Base-by-base conservation (phyloP, 495 filamentous ascomycete genomes). In the Hypoxylon trugodes region DNA sequence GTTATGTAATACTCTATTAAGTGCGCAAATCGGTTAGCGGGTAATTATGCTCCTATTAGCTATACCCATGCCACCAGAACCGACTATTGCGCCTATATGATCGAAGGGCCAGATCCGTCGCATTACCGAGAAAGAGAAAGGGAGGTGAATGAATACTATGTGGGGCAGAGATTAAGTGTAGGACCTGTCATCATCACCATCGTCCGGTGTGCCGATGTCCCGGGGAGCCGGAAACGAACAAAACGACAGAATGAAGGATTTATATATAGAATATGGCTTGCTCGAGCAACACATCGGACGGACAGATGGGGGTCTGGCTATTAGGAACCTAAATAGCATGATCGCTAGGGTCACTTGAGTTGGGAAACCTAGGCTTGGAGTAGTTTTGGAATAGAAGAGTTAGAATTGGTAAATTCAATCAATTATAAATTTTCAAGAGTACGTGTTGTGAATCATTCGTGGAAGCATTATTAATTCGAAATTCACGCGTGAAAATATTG, bases 1-100 rank as follows among this genome's bases (percentile, higher is more conserved):
- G n/a, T n/a, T n/a, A n/a, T 55, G 61, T 59, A 65, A 35, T 19
- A 65, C 22, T 48, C 59, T 38, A 19, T n/a, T 9, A 59, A 58
- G 18, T 22, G 42, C 41, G 47, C 53, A 48, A 46, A 52, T 19
- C 33, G 54, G 54, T 25, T 37, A 19, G 36, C 22, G 9, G 35
- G 25, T 28, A 38, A 24, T 8, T 16, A 19, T 19, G 22, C 4
- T 52, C 35, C 19, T 49, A 12, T n/a, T 37, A 21, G 22, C 12
- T 25, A 16, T n/a, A n/a, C n/a, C n/a, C 10, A n/a, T 36, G 24
- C 48, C 36, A n/a, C 18, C 48, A 35, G 19, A 18, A 37, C 36
- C 61, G 36, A 24, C 32, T 30, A 40, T 37, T 35, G 35, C 55
- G 48, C 12, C 30, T 30, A 18, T 16, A 4, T 19, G 28, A 56